Percentiles rank a stretch among this genome's conserved stretches.
Evolutionary conservation across 1,284 basidiomycete genomes (phyloP).

Genomic region (Chondrostereum purpureum): DNA sequence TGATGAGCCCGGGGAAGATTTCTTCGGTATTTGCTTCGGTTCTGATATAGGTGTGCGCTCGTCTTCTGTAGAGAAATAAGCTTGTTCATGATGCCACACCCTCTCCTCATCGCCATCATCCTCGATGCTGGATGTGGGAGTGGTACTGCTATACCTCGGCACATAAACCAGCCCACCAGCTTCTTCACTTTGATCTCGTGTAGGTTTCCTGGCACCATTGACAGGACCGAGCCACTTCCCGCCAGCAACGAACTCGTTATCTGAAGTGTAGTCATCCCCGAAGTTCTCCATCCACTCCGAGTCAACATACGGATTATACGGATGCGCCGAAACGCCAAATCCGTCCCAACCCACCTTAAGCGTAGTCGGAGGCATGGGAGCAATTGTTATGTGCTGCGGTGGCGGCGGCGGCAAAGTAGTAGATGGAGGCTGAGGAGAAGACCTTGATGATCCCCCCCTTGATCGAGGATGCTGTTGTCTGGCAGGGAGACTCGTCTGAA

Average conservation of each 20-base stretch:
- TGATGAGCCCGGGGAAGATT: conserved; percentile 1
- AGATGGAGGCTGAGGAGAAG: conserved; percentile 6
- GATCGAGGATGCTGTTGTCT: neutral
- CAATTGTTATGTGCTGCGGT: conserved; percentile 80
- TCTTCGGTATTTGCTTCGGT: conserved; percentile 1
- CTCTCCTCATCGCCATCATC: conserved; percentile 16
- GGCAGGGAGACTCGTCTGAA: neutral
- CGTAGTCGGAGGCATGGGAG: conserved; percentile 89
- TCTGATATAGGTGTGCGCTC: neutral
- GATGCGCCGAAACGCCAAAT: conserved; percentile 14
- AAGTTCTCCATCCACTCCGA: conserved; percentile 23
- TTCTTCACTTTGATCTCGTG: neutral
- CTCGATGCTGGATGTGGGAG: conserved; percentile 13
- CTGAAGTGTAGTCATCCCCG: conserved; percentile 18
- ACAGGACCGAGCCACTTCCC: conserved; percentile 18
- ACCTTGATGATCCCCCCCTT: neutral
- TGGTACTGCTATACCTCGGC: conserved; percentile 40
- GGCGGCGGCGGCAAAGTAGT: conserved; percentile 17
- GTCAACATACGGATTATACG: conserved; percentile 2
- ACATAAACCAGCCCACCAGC: conserved; percentile 61
- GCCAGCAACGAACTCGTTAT: conserved; percentile 20
- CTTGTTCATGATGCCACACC: conserved; percentile 16
- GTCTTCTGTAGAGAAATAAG: conserved; percentile 15
- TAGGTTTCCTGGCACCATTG: neutral
- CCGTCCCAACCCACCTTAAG: conserved; percentile 60